Evolutionary conservation across 257 asterid genomes (phyloP).

Genomic region (Galeopsis tetrahit): DNA sequence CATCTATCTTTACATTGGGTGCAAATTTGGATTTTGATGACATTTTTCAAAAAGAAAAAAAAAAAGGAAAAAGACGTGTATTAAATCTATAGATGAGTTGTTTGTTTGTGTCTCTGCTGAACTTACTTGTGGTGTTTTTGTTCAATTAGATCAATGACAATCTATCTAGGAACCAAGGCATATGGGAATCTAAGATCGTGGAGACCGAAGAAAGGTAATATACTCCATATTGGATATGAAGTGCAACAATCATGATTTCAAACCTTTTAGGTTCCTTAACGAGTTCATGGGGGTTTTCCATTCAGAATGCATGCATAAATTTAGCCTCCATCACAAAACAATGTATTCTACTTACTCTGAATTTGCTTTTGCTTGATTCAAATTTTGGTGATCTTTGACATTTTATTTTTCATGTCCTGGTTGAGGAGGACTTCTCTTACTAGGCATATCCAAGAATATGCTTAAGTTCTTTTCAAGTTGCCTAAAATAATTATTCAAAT

Average conservation of each 20-base stretch:
- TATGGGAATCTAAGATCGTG: slow-evolving; percentile 75
- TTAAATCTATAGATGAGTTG: not conserved
- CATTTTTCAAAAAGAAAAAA: not conserved
- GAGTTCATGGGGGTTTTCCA: not conserved
- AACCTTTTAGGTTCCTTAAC: slow-evolving; percentile 8
- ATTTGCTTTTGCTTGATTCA: not conserved
- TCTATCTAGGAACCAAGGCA: slow-evolving; percentile 71
- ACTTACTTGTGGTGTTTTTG: slow-evolving; percentile 28
- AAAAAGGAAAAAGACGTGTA: not conserved
- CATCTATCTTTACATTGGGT: not conserved
- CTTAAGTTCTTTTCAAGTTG: not conserved
- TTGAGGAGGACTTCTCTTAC: not conserved
- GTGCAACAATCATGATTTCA: not conserved
- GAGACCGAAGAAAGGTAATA: slow-evolving; percentile 69
- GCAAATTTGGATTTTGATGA: slow-evolving; percentile 22
- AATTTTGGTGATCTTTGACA: not conserved
- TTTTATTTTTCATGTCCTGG: not conserved
- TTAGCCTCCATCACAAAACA: slow-evolving; percentile 13
- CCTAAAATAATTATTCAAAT: not conserved
- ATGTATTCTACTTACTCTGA: not conserved
- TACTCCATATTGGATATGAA: slow-evolving; percentile 22
- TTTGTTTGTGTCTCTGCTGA: slow-evolving; percentile 17
- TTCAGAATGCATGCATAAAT: not conserved
- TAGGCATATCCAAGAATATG: too few relatives aligned
- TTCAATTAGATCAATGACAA: slow-evolving; percentile 79